Base-by-base conservation (phyloP, 179 eudicot species). In the Nepenthes alata region DNA sequence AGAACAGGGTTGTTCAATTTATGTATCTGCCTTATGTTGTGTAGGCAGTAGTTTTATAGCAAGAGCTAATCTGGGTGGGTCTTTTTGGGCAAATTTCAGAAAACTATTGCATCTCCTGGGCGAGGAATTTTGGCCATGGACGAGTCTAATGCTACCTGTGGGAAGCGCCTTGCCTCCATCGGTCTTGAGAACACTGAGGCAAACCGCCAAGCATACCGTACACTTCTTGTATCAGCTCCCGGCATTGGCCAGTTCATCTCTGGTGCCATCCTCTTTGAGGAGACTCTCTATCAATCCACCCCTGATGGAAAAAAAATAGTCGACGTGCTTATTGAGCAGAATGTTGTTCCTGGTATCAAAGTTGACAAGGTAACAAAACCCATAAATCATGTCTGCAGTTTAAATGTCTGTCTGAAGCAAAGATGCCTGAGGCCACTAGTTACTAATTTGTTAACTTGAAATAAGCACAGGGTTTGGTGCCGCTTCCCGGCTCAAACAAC, bases 121-220 rank as follows among this genome's bases (percentile, higher is more conserved):
- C 85, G 85, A 11, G 97, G 97, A 59, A 89, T 89, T 35, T 68
- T 89, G 73, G 97, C 95, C 41, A 87, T 87, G 91, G 97, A 89
- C 55, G 95, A 89, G 72, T 89, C 97, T 0, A 89, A 87, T 47
- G 97, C 95, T 0, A 87, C 96, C 59, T 87, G 95, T 70, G 96
- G 95, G 56, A 89, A 89, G 72, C 85, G 95, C 62, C 72, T 89
- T 47, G 91, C 89, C 37, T 87, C 95, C 5, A 89, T 89, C 5
- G 95, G 95, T 60, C 82, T 89, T 9, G 97, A 89, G 77, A 89
- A 89, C 88, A 87, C 95, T 1, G 97, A 89, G 76, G 95, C 93
- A 37, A 89, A 89, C 82, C 87, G 97, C 60, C 95, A 87, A 73
- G 97, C 97, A 5, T 87, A 70, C 77, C 75, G 95, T 37, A 87